These are phyloP conservation scores for Leucogyrophana mollusca DNA, from an alignment of 768 basidiomycete species.

Conservation along the genomic window DNA sequence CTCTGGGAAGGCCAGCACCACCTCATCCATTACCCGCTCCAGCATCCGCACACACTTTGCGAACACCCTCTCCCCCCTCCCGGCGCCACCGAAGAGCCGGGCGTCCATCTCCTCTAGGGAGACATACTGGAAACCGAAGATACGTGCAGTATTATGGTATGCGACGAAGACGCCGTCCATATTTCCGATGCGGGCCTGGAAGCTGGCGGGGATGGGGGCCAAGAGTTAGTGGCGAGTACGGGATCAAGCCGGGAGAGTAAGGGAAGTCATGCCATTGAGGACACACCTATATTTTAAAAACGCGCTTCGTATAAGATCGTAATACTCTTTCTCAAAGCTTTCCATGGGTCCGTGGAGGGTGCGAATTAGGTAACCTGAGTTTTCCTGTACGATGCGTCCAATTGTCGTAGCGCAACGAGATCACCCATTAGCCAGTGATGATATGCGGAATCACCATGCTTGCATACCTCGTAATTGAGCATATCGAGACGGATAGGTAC, in stretches of 20 bases:
- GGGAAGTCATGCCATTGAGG: background rate
- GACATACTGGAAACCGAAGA: conserved; percentile 95
- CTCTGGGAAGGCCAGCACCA: conserved; percentile 58
- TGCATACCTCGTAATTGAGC: conserved; percentile 71
- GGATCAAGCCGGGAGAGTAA: background rate
- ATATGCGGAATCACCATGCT: background rate
- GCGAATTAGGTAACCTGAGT: conserved; percentile 75
- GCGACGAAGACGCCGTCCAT: conserved; percentile 95
- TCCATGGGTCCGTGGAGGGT: conserved; percentile 58
- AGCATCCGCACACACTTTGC: conserved; percentile 68
- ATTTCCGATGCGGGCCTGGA: conserved; percentile 93
- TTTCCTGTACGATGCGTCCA: conserved; percentile 50
- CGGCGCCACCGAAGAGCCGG: conserved; percentile 63
- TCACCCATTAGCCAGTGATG: background rate
- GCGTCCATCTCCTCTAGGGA: conserved; percentile 86
- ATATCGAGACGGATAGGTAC: conserved; percentile 82
- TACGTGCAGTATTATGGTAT: conserved; percentile 81
- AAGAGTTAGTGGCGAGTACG: background rate
- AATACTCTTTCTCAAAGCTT: conserved; percentile 93
- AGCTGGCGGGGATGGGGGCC: no score
- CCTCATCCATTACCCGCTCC: conserved; percentile 62
- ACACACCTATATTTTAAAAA: conserved; percentile 89
- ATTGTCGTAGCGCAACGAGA: no score
- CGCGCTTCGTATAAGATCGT: conserved; percentile 90
- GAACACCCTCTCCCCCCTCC: conserved; percentile 74